Conservation (phyloP, 108 stramenopile genomes). For the Stephanodiscus minutulus region DNA sequence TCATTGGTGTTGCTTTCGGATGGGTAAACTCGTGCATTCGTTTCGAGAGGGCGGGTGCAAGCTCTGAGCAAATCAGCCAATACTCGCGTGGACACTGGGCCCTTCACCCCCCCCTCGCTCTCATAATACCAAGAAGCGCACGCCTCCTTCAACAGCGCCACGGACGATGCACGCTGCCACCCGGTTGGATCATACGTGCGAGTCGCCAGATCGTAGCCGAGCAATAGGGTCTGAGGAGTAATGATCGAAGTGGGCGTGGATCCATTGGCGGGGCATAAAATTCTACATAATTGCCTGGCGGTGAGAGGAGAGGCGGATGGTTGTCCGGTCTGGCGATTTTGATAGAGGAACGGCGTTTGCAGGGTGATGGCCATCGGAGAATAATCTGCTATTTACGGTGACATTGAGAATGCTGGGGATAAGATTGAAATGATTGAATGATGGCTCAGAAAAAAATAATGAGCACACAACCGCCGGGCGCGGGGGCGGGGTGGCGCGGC, state of each 20-base stretch:
- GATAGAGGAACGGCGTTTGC: conserved; percentile 56
- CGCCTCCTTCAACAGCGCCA: conserved; percentile 60
- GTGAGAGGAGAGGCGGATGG: conserved; percentile 56
- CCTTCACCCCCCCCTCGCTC: conserved; percentile 25
- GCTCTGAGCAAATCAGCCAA: conserved; percentile 38
- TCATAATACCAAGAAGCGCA: conserved; percentile 69
- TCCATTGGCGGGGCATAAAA: conserved; percentile 52
- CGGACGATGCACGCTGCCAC: conserved; percentile 52
- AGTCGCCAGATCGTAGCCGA: conserved; percentile 32
- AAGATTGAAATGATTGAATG: too few species aligned
- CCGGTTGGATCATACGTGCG: conserved; percentile 34
- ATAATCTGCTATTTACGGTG: too few species aligned
- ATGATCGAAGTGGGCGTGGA: conserved; percentile 30
- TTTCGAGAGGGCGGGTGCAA: background rate
- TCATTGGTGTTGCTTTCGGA: conserved; percentile 27
- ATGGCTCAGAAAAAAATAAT: too few species aligned
- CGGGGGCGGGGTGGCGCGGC: too few species aligned
- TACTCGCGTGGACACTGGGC: conserved; percentile 57
- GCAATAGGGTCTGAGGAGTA: conserved; percentile 35
- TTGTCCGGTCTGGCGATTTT: conserved; percentile 63
- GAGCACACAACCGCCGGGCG: too few species aligned
- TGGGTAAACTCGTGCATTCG: conserved; percentile 12
- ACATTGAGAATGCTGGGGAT: too few species aligned
- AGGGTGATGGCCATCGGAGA: conserved; percentile 14
- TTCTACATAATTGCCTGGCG: conserved; percentile 60